Evolutionary conservation across 75 land plant species (phyloP), one percentile per base, ranked within the genome.

Genomic region (Isoetes taiwanensis): DNA sequence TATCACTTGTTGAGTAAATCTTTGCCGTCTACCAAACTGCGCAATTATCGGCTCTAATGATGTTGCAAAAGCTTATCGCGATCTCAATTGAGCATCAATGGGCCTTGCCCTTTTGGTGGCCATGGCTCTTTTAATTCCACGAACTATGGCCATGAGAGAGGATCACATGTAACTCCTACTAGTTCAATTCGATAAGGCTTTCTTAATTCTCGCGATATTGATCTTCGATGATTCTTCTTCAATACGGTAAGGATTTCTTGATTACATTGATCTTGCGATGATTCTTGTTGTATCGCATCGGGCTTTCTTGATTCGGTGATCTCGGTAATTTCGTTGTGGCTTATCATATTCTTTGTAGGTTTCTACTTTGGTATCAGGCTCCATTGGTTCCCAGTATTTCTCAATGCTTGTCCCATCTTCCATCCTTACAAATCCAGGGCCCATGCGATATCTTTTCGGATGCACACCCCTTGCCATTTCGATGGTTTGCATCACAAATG

Each of bases 81-180:
- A 88, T 34, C 69, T 81, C 64, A 88, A 57, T 61, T 88, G 95
- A 31, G 79, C 78, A 33, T 68, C 71, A 23, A 88, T 75, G 61
- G 90, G 83, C 66, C 83, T 84, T 50, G 76, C 81, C 56, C 95
- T 78, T n/a, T 70, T 72, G 43, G 73, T 73, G 33, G 76, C 54
- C 46, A 88, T 84, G 0, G 95, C 85, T 69, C 95, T 66, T 78
- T 83, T 80, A 28, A 88, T 76, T 23, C 89, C 95, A 34, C 95
- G 77, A 12, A 81, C 80, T 3, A 84, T 82, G 2, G 95, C 95
- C 20, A 88, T 69, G 48, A 19, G 21, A 79, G 76, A 14, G 89
- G 74, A 64, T 84, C 89, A 71, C 95, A 88, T 6, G 77, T 65
- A 19, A 88, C 95, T 10, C 95, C 95, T 11, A 80, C 85, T 38